Conservation (phyloP, 139 green algal genomes). For the Picochlorum sp. region DNA sequence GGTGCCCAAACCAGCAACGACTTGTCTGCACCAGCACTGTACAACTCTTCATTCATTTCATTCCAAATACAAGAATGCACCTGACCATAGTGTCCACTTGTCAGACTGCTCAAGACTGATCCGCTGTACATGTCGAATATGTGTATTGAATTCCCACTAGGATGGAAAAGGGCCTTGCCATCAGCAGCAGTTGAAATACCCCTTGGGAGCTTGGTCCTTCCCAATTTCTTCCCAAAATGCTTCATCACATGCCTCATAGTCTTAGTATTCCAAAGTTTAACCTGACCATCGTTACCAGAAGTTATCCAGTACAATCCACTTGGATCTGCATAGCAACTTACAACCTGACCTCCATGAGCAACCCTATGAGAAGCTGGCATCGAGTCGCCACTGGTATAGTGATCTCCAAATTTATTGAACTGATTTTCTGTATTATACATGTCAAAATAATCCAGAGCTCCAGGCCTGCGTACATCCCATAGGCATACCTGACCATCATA, state of each 20-base stretch:
- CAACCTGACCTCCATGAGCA: slow-evolving; percentile 30
- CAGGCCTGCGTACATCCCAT: slow-evolving; percentile 64
- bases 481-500: slow-evolving; percentile 46
- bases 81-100: slow-evolving; percentile 18
- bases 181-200: slow-evolving; percentile 58
- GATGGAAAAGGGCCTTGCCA: slow-evolving; percentile 51
- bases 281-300: slow-evolving; percentile 55
- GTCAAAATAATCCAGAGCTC: slow-evolving; percentile 46
- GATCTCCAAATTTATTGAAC: slow-evolving; percentile 3
- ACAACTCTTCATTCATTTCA: slow-evolving; percentile 42
- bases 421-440: slow-evolving; percentile 40
- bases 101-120: slow-evolving; percentile 12
- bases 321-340: slow-evolving; percentile 38
- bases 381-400: not conserved
- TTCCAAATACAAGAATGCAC: slow-evolving; percentile 28
- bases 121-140: slow-evolving; percentile 48
- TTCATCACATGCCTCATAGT: slow-evolving; percentile 44
- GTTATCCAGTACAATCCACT: slow-evolving; percentile 54
- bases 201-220: slow-evolving; percentile 29
- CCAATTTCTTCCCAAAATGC: slow-evolving; percentile 48
- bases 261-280: slow-evolving; percentile 68
- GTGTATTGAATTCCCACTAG: slow-evolving; percentile 49
- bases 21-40: slow-evolving; percentile 50
- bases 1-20: slow-evolving; percentile 56
- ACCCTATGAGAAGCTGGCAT: no score